These are phyloP conservation scores for Aphanomyces cochlioides DNA, from an alignment of 352 stramenopile species.

Conservation along the genomic window DNA sequence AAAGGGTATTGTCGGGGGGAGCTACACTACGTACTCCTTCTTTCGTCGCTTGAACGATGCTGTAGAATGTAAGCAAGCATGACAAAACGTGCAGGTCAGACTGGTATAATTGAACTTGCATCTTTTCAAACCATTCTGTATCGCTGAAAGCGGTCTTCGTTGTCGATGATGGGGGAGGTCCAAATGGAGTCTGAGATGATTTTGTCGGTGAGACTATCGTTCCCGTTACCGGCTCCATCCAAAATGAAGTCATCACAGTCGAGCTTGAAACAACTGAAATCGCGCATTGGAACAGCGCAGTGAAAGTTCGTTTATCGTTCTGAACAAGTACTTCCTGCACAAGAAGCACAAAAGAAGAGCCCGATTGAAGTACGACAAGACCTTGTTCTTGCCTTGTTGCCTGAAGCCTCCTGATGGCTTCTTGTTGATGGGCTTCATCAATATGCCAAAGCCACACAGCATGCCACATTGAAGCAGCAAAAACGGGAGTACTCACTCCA, in stretches of 20 bases:
- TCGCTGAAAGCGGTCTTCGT: neutral
- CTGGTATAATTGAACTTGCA: slow-evolving; percentile 17
- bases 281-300: slow-evolving; percentile 74
- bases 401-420: slow-evolving; percentile 19
- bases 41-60: slow-evolving; percentile 36
- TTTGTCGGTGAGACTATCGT: neutral
- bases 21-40: neutral
- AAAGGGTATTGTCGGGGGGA: neutral
- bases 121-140: slow-evolving; percentile 18
- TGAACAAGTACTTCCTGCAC: slow-evolving; percentile 74
- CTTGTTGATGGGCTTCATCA: slow-evolving; percentile 21
- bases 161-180: neutral
- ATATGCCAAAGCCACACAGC: slow-evolving; percentile 83
- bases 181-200: neutral
- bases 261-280: slow-evolving; percentile 67
- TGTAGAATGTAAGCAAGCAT: slow-evolving; percentile 79
- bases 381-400: neutral
- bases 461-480: slow-evolving; percentile 85
- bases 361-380: slow-evolving; percentile 20
- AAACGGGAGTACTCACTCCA: slow-evolving; percentile 70
- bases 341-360: slow-evolving; percentile 15
- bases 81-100: slow-evolving; percentile 56
- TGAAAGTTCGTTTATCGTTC: slow-evolving; percentile 66
- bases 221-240: slow-evolving; percentile 74
- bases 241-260: slow-evolving; percentile 81